These are phyloP conservation scores for Fusarium sp. DNA, from an alignment of 2,329 filamentous ascomycete species.

Conservation along the genomic window DNA sequence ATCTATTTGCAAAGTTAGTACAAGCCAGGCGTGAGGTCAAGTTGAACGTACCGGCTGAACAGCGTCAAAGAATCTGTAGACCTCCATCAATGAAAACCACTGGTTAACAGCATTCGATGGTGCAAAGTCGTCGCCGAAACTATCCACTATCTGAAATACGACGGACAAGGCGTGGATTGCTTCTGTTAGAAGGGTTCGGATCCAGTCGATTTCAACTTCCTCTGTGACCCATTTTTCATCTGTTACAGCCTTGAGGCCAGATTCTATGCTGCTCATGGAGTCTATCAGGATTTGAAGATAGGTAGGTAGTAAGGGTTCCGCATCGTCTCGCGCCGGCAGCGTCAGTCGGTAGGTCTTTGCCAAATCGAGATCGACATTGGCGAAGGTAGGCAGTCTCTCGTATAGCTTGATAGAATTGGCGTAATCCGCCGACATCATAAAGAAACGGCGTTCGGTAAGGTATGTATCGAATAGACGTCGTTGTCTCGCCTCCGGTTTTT, in stretches of 20 bases:
- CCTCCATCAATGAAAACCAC: conserved; percentile 81
- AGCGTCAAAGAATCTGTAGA: conserved; percentile 76
- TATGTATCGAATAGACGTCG: conserved; percentile 78
- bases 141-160: conserved; percentile 77
- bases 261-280: conserved; percentile 63
- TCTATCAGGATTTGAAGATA: conserved; percentile 62
- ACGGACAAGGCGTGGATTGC: conserved; percentile 79
- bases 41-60: conserved; percentile 58
- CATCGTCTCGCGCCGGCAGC: conserved; percentile 50
- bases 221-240: conserved; percentile 65
- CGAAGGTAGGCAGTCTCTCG: conserved; percentile 53
- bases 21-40: not conserved
- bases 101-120: conserved; percentile 69
- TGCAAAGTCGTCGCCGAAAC: conserved; percentile 66
- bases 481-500: conserved; percentile 71
- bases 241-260: conserved; percentile 63
- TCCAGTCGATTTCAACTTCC: conserved; percentile 69
- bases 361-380: conserved; percentile 46
- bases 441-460: conserved; percentile 76
- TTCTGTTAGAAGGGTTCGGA: conserved; percentile 74
- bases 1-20: conserved; percentile 48
- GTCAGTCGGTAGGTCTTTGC: conserved; percentile 50
- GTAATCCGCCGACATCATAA: conserved; percentile 73
- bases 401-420: conserved; percentile 63
- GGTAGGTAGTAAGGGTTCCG: conserved; percentile 60